Conservation (phyloP, 495 filamentous ascomycete species). For the Podospora conica region DNA sequence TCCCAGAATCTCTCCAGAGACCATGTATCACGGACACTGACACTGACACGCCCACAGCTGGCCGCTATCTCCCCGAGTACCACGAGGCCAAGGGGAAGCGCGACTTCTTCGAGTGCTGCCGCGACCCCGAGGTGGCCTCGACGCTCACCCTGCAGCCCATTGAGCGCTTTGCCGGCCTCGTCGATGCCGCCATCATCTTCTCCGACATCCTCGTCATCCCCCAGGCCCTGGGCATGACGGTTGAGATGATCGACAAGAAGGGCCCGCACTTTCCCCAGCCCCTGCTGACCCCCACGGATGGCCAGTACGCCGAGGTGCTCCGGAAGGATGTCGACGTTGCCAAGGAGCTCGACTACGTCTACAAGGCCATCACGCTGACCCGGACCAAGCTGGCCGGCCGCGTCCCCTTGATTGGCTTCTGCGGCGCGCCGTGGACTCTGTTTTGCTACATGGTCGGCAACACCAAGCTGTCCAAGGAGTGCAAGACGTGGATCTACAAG, state of each 20-base stretch:
- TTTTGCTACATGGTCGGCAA: conserved; percentile 98
- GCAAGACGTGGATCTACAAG: conserved; percentile 93
- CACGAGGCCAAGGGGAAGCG: conserved; percentile 81
- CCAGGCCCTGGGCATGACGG: conserved; percentile 93
- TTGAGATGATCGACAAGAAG: conserved; percentile 95
- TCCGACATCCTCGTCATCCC: conserved; percentile 97
- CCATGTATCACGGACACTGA: conserved; percentile 12
- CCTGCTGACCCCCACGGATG: conserved; percentile 66
- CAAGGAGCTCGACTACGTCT: conserved; percentile 83
- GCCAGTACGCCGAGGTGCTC: conserved; percentile 74
- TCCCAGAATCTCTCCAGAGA: conserved; percentile 9
- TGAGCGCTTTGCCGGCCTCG: conserved; percentile 79
- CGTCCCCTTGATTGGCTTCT: conserved; percentile 95
- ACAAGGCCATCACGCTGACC: conserved; percentile 88
- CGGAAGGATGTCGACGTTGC: conserved; percentile 73
- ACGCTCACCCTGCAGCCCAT: conserved; percentile 89
- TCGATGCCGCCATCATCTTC: conserved; percentile 98
- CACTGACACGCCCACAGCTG: conserved; percentile 50
- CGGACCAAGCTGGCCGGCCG: conserved; percentile 78
- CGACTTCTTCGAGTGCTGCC: conserved; percentile 98
- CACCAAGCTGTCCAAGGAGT: conserved; percentile 83
- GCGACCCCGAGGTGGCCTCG: conserved; percentile 83
- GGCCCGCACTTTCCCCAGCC: conserved; percentile 91
- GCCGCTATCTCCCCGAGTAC: conserved; percentile 96
- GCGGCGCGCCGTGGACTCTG: conserved; percentile 93